Percentiles rank a stretch among this genome's conserved stretches.
These are phyloP conservation scores for Leucocoprinus sp. DNA, from an alignment of 768 basidiomycete species.

Conservation along the genomic window DNA sequence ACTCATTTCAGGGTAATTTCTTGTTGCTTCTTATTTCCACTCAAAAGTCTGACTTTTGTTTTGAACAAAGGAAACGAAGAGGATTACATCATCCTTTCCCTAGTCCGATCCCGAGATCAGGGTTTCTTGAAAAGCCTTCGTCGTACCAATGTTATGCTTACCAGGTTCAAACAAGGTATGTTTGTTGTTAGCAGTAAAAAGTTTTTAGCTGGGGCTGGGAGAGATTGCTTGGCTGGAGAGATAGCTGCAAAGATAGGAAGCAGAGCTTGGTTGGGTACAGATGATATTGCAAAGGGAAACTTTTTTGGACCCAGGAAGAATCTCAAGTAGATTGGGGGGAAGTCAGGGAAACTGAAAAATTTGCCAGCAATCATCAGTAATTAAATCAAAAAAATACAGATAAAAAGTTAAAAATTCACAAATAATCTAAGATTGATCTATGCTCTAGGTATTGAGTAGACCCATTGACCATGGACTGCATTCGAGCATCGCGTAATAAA, in stretches of 20 bases:
- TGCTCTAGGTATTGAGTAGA: no score
- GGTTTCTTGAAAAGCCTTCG: conserved; percentile 63
- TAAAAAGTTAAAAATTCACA: conserved; percentile 4
- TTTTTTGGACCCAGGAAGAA: conserved; percentile 5
- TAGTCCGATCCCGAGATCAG: conserved; percentile 52
- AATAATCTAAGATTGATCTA: background rate
- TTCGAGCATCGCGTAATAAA: no score
- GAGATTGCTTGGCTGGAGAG: conserved; percentile 36
- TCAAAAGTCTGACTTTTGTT: conserved; percentile 2
- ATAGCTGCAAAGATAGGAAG: conserved; percentile 29
- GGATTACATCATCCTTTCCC: conserved; percentile 64
- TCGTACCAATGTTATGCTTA: conserved; percentile 84
- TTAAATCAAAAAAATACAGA: background rate
- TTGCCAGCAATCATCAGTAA: background rate
- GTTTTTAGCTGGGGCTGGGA: conserved; percentile 51
- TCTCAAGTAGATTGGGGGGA: background rate
- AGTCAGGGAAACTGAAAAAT: background rate
- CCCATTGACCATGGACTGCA: no score
- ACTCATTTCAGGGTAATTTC: conserved; percentile 69
- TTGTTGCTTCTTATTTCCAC: conserved; percentile 8
- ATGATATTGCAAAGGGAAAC: conserved; percentile 30
- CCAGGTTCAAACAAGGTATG: conserved; percentile 73
- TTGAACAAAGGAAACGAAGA: conserved; percentile 66
- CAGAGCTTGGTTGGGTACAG: conserved; percentile 29
- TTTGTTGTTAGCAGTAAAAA: conserved; percentile 55